phyloP scores from a whole-genome alignment of 495 filamentous ascomycete species.

The Penicillium bovifimosum region DNA sequence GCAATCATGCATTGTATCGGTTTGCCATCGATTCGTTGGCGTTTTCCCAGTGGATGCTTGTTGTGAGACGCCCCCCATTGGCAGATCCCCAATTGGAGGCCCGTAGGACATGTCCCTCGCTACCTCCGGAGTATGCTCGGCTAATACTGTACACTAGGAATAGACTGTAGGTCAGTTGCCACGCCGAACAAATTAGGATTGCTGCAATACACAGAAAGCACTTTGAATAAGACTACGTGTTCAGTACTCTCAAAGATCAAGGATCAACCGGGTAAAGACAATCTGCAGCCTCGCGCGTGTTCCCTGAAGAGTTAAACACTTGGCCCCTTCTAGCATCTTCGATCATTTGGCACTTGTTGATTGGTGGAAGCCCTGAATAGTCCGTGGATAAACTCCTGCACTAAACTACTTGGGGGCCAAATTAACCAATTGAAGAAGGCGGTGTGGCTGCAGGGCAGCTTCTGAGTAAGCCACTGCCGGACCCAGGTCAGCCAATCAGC shows the following conservation, averaged over 20 bases:
- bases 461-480: slow-evolving; percentile 23
- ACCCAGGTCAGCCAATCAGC: slow-evolving; percentile 30
- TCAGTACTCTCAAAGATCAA: not conserved
- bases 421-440: slow-evolving; percentile 17
- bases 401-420: slow-evolving; percentile 4
- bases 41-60: too few species aligned
- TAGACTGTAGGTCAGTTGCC: not conserved
- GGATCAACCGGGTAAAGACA: not conserved
- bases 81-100: not conserved
- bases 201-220: not conserved
- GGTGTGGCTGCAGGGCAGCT: slow-evolving; percentile 14
- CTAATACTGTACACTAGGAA: too few species aligned
- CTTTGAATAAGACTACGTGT: not conserved
- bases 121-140: too few species aligned
- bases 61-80: not conserved
- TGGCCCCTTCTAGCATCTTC: slow-evolving; percentile 31
- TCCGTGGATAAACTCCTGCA: slow-evolving; percentile 8
- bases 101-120: not conserved
- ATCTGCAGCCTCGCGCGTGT: not conserved
- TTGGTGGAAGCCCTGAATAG: slow-evolving; percentile 1
- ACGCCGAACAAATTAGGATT: not conserved
- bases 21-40: too few species aligned
- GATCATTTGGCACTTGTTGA: slow-evolving; percentile 18
- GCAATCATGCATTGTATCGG: too few species aligned
- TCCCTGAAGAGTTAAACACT: slow-evolving; percentile 10